Evolutionary conservation across 768 basidiomycete genomes (phyloP), one percentile per base, ranked within the genome.

Genomic region (Sporobolomyces phaffii): DNA sequence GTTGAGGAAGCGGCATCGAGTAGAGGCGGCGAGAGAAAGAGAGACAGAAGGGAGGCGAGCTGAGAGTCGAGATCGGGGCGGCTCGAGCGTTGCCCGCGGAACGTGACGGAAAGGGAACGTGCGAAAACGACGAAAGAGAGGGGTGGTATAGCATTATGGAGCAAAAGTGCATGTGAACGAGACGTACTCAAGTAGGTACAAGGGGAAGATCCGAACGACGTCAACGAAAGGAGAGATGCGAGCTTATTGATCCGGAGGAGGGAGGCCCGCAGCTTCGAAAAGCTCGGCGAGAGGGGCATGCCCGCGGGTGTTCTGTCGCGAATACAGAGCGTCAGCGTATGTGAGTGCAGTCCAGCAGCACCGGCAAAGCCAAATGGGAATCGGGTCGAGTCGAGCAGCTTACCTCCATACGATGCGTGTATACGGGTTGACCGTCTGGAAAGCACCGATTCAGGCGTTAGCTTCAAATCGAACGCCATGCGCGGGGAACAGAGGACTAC

Each of bases 301-400:
- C 5, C 62, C 67, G 31, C 67, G 67, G 9, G 67, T 69, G 52
- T 64, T 64, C 67, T 68, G 49, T n/a, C 17, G 24, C 8, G 43
- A 10, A 28, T 24, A 4, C 7, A 1, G 18, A 40, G 28, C 18
- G 26, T 38, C 24, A 36, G 34, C 20, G 14, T n/a, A n/a, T n/a
- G 24, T 14, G 43, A 10, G 22, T 24, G 2, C 7, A 1, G 18
- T 29, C 20, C 18, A 20, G 26, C 24, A 36, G 34, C 20, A 5
- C 18, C 34, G 31, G 10, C 28, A 36, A 22, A n/a, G 13, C 24
- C 1, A 41, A 29, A 2, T 2, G 5, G 54, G 40, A 41, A n/a
- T 20, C 29, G 13, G 36, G 31, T 36, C 22, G 3, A n/a, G 29
- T 10, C 38, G 24, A 45, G n/a, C n/a, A n/a, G 10, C 56, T 18